Evolutionary conservation across 176 grass and related monocot genomes (phyloP).

Genomic region (Thinopyrum elongatum): DNA sequence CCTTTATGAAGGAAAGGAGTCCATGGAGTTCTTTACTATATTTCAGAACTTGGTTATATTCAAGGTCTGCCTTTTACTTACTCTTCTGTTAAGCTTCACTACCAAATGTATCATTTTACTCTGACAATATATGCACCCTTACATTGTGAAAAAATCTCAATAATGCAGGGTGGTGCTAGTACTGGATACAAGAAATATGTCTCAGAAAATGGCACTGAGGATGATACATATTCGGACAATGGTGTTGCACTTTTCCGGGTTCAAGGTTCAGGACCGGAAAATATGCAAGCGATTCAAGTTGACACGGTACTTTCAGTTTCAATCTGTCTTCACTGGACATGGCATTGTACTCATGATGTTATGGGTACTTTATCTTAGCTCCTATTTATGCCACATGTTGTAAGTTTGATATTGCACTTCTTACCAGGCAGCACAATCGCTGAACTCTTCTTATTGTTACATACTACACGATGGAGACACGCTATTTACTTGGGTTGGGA

Average conservation of each 20-base stretch:
- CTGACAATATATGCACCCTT: constrained; percentile 1
- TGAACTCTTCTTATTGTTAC: constrained; percentile 95
- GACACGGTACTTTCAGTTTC: constrained; percentile 54
- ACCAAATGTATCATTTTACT: neutral
- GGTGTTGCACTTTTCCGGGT: constrained; percentile 82
- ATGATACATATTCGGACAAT: constrained; percentile 91
- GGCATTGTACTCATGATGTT: neutral
- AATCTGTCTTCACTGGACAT: constrained; percentile 25
- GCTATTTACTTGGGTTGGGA: constrained; percentile 88
- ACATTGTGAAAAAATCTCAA: neutral
- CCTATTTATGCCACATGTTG: constrained; percentile 4
- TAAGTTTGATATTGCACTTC: constrained; percentile 27
- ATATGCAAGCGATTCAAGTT: constrained; percentile 99
- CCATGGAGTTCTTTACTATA: constrained; percentile 86
- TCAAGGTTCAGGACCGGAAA: constrained; percentile 97
- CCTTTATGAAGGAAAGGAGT: constrained; percentile 95
- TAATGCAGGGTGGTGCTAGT: constrained; percentile 78
- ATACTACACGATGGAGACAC: constrained; percentile 81
- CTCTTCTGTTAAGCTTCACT: neutral
- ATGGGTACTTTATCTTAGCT: constrained; percentile 1
- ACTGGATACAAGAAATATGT: constrained; percentile 81
- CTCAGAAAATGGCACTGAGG: constrained; percentile 49
- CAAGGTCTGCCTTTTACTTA: constrained; percentile 54
- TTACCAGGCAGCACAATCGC: constrained; percentile 64
- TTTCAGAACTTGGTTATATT: constrained; percentile 91